Evolutionary conservation across 495 filamentous ascomycete genomes (phyloP), one percentile per base, ranked within the genome.

Genomic region (Xylaria bambusicola): DNA sequence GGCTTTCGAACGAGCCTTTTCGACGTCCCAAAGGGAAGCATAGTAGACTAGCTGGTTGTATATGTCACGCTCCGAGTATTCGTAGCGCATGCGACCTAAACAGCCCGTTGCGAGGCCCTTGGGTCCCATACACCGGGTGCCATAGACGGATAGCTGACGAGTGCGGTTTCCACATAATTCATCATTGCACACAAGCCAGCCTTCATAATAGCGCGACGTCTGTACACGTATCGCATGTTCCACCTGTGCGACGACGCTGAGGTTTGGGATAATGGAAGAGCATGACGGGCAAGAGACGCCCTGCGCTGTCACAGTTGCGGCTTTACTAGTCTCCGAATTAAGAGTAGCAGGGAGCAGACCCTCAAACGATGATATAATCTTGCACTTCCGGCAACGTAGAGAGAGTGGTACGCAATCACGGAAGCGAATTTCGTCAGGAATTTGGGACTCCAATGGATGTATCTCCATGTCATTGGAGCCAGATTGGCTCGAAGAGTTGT

Each of bases 11-110:
- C 83, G 84, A 36, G 88, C 89, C 77, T 89, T 91, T 23, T 97
- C 91, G 26, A 95, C 91, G 74, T 98, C 92, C 80, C 89, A 98
- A 61, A 97, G 73, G 23, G 83, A 79, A 24, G 86, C 80, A 68
- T 93, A 92, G 78, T 96, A 98, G 38, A 97, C 71, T 38, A 98
- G 79, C 77, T 98, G 94, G 73, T 94, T 97, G 74, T 97, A 98
- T 59, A 98, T 78, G 66, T 84, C 88, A 73, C 91, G 89, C 80
- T 96, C 93, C n/a, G 80, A 79, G 63, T 87, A 88, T 78, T 95
- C 93, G 64, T 90, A 98, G 24, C 80, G 73, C 94, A 98, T 98
- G 13, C 85, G 79, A 3, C 95, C 95, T n/a, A 82, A 73, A 71
- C 95, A 98, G 20, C 88, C 93, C 26, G 84, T 76, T 1, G 85